Conservation (phyloP, 2,329 filamentous ascomycete genomes). For the Phialophora verrucosa region DNA sequence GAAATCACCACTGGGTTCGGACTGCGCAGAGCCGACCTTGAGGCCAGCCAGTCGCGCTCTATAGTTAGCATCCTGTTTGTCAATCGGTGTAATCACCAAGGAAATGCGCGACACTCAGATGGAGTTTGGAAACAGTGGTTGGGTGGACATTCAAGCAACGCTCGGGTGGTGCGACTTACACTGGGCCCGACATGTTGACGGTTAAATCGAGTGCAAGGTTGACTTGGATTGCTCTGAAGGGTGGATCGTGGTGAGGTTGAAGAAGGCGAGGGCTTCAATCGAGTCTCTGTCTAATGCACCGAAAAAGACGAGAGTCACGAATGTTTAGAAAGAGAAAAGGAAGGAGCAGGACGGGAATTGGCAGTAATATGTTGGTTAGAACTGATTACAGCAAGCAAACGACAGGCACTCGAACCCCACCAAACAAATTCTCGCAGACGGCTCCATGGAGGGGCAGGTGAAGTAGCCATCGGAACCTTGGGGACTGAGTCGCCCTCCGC, state of each 20-base stretch:
- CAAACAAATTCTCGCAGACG: slow-evolving; percentile 30
- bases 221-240: slow-evolving; percentile 8
- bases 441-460: slow-evolving; percentile 35
- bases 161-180: slow-evolving; percentile 33
- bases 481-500: slow-evolving; percentile 27
- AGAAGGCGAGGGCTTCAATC: slow-evolving; percentile 14
- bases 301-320: slow-evolving; percentile 41
- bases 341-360: slow-evolving; percentile 36
- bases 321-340: slow-evolving; percentile 27
- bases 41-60: slow-evolving; percentile 78
- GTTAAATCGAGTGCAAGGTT: slow-evolving; percentile 17
- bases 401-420: slow-evolving; percentile 23
- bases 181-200: slow-evolving; percentile 40
- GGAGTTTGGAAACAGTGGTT: neutral
- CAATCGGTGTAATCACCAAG: slow-evolving; percentile 37
- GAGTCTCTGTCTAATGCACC: slow-evolving; percentile 41
- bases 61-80: slow-evolving; percentile 53
- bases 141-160: neutral
- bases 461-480: slow-evolving; percentile 9
- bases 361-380: slow-evolving; percentile 35
- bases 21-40: slow-evolving; percentile 67
- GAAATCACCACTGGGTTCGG: slow-evolving; percentile 74
- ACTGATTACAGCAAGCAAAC: neutral
- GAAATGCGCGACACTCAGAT: neutral
- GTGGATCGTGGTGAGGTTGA: slow-evolving; percentile 3